Evolutionary conservation across 2,329 filamentous ascomycete genomes (phyloP).

Genomic region (Atkinsonella texensis): DNA sequence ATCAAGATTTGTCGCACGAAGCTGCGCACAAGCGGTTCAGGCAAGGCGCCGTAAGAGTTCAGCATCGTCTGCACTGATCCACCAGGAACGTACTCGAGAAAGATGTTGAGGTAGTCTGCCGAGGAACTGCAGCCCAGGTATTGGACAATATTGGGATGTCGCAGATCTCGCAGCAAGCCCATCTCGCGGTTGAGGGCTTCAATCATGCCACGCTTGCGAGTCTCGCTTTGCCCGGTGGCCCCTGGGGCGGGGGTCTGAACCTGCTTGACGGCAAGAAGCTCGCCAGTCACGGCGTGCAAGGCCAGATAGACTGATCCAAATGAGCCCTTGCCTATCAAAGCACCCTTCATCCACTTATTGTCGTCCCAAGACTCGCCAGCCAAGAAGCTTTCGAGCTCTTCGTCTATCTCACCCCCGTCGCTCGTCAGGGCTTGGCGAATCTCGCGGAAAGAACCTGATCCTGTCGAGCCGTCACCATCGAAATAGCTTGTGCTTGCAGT

Average conservation of each 20-base stretch:
- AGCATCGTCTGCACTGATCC: conserved; percentile 98
- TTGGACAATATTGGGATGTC: conserved; percentile 95
- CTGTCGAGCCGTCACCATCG: conserved; percentile 65
- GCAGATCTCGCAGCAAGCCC: conserved; percentile 80
- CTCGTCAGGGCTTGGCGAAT: conserved; percentile 76
- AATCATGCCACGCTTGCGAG: conserved; percentile 96
- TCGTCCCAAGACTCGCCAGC: conserved; percentile 91
- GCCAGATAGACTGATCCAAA: conserved; percentile 95
- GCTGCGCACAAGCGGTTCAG: conserved; percentile 86
- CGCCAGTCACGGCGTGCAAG: conserved; percentile 88
- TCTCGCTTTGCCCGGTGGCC: conserved; percentile 68
- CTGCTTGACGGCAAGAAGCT: conserved; percentile 96
- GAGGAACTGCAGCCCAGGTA: conserved; percentile 94
- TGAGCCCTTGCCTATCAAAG: conserved; percentile 89
- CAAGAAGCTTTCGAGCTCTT: conserved; percentile 80
- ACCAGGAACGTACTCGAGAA: conserved; percentile 96
- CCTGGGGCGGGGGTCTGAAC: conserved; percentile 78
- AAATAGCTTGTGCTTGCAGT: conserved; percentile 67
- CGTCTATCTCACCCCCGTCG: conserved; percentile 84
- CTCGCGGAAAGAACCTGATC: conserved; percentile 66
- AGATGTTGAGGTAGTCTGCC: conserved; percentile 91
- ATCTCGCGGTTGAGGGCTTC: conserved; percentile 96
- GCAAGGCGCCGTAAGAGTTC: conserved; percentile 91
- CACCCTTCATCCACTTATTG: conserved; percentile 98
- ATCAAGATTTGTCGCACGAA: conserved; percentile 94